phyloP scores from a whole-genome alignment of 148 eudicot species.

The Silene uniflora region DNA sequence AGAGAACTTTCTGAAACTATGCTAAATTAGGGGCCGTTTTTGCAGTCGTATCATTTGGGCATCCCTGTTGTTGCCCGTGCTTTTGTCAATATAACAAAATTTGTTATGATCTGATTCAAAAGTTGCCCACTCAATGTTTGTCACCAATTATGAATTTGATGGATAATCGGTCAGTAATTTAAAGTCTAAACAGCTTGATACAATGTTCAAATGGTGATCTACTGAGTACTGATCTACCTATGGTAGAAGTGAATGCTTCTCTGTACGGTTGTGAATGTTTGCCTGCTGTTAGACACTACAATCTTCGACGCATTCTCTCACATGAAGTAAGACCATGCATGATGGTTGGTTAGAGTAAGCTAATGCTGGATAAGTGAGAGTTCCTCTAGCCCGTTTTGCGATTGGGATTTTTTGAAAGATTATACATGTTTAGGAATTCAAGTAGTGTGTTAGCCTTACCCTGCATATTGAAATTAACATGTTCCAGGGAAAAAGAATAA shows the following conservation, averaged over 20 bases:
- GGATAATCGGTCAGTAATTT: no score
- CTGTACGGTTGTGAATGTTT: neutral
- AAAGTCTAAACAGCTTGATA: no score
- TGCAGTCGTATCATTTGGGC: no score
- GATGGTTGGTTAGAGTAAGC: neutral
- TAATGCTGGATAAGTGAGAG: neutral
- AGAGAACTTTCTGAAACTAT: neutral
- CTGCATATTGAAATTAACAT: no score
- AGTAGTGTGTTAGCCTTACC: neutral
- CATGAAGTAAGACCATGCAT: neutral
- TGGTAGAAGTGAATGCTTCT: neutral
- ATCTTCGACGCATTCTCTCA: neutral
- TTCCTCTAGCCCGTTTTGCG: neutral
- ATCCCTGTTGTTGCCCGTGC: no score
- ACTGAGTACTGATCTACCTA: neutral
- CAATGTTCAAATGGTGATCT: neutral
- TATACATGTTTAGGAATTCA: conserved; percentile 1
- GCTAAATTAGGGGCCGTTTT: no score
- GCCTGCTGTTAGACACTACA: neutral
- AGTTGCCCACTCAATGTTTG: no score
- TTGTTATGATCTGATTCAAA: no score
- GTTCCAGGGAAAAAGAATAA: no score
- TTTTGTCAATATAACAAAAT: no score
- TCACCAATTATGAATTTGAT: no score
- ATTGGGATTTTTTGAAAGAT: neutral